Percentiles rank a stretch among this genome's conserved stretches.
These are phyloP conservation scores for Dactylellina sp. DNA, from an alignment of 2,329 filamentous ascomycete species.

Conservation along the genomic window DNA sequence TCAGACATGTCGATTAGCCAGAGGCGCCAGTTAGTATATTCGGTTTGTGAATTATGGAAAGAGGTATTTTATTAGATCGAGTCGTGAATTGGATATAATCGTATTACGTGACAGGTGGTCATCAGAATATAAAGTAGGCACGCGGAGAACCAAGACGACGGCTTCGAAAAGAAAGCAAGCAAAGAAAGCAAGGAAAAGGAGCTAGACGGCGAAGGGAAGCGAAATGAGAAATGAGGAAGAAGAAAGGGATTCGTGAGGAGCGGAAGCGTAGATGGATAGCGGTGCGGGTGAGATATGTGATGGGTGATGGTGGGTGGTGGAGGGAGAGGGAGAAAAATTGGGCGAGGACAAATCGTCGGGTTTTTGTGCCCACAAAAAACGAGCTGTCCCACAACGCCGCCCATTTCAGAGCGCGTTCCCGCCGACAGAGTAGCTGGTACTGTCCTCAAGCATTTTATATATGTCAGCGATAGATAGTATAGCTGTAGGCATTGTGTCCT, in stretches of 20 bases:
- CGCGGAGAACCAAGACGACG: conserved; percentile 24
- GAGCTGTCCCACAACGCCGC: conserved; percentile 26
- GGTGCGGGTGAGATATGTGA: neutral
- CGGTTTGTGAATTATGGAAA: conserved; percentile 11
- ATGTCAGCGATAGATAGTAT: too few species aligned
- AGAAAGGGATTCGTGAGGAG: conserved; percentile 47
- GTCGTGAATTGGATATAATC: conserved; percentile 19
- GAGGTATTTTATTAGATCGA: conserved; percentile 11
- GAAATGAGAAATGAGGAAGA: neutral
- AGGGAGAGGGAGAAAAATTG: neutral
- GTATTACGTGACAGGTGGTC: conserved; percentile 59
- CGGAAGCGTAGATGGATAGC: conserved; percentile 1
- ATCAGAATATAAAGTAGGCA: conserved; percentile 23
- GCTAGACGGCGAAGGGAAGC: neutral
- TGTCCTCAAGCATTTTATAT: too few species aligned
- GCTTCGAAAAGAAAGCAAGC: neutral
- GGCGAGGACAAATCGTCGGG: too few species aligned
- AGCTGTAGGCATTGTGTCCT: too few species aligned
- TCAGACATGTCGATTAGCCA: conserved; percentile 67
- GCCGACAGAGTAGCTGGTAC: neutral
- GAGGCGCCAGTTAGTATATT: neutral
- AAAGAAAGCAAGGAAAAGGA: conserved; percentile 10
- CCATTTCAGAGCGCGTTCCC: neutral
- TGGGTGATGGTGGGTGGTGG: neutral
- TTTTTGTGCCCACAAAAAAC: conserved; percentile 48